Conservation (phyloP, 257 asterid species). For the Leonotis leonurus region DNA sequence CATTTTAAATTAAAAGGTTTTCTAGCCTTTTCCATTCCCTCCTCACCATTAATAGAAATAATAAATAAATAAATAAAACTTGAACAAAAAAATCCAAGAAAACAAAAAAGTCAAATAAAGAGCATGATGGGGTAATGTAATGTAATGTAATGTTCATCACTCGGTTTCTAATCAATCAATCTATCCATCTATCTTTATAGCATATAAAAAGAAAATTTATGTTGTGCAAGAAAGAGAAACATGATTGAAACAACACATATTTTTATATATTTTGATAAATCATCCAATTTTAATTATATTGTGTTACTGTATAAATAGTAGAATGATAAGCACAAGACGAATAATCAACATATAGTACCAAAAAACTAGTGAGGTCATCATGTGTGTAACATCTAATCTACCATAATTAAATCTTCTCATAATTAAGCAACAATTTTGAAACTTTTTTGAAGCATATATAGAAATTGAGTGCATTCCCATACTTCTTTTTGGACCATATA, state of each 20-base stretch:
- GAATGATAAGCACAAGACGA: background rate
- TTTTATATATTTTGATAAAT: background rate
- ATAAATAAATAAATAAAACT: background rate
- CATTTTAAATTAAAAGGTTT: too few species aligned
- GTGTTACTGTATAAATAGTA: background rate
- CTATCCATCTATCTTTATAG: too few species aligned
- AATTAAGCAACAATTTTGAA: background rate
- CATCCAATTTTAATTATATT: too few species aligned
- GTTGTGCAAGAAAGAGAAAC: background rate
- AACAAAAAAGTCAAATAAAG: background rate
- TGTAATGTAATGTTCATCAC: background rate
- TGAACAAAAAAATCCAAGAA: background rate
- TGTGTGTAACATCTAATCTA: conserved; percentile 17
- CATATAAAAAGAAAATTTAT: background rate
- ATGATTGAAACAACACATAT: background rate
- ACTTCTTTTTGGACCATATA: conserved; percentile 22
- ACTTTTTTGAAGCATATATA: background rate
- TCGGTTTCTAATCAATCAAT: background rate
- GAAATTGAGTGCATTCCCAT: conserved; percentile 13
- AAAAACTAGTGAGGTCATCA: background rate
- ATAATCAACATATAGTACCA: background rate
- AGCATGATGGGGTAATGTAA: background rate
- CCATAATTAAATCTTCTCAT: background rate
- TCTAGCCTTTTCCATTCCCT: too few species aligned
- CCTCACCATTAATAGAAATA: too few species aligned